Conservation (phyloP, 768 basidiomycete species). For the Trametes meyenii region DNA sequence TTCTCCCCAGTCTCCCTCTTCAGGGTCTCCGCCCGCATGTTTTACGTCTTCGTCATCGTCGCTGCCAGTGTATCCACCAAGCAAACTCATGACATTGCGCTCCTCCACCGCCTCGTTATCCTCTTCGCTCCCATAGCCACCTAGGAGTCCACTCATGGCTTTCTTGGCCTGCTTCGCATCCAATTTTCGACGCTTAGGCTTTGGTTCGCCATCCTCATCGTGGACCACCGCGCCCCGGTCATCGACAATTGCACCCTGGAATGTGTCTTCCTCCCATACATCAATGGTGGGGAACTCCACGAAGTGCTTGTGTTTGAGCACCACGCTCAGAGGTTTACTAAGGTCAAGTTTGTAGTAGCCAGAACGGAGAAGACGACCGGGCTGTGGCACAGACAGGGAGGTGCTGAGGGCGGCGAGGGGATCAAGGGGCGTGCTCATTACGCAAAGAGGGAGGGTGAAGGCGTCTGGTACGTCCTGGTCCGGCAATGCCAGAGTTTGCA, state of each 20-base stretch:
- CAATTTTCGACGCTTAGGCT: slow-evolving; percentile 60
- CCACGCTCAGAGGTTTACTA: slow-evolving; percentile 44
- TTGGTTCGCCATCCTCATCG: slow-evolving; percentile 37
- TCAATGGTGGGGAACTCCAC: slow-evolving; percentile 87
- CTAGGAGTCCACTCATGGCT: slow-evolving; percentile 59
- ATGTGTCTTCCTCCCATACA: slow-evolving; percentile 64
- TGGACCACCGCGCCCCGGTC: slow-evolving; percentile 48
- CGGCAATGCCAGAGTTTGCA: slow-evolving; percentile 51
- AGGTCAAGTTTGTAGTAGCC: slow-evolving; percentile 64
- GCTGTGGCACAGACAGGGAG: slow-evolving; percentile 17
- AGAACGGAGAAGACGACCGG: slow-evolving; percentile 29
- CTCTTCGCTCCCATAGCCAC: slow-evolving; percentile 59
- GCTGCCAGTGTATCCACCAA: slow-evolving; percentile 56
- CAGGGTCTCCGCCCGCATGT: slow-evolving; percentile 31
- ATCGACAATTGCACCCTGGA: slow-evolving; percentile 63
- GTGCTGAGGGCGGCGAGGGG: slow-evolving; percentile 32
- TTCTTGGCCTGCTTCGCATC: slow-evolving; percentile 52
- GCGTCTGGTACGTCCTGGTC: slow-evolving; percentile 58
- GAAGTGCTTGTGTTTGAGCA: slow-evolving; percentile 65
- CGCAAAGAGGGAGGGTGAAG: slow-evolving; percentile 60
- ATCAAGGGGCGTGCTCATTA: slow-evolving; percentile 52
- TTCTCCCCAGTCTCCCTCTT: slow-evolving; percentile 40
- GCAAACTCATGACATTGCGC: slow-evolving; percentile 40
- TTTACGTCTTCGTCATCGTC: slow-evolving; percentile 34
- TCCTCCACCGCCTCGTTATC: slow-evolving; percentile 42